Conservation (phyloP, 1,284 basidiomycete genomes). For the Sanghuangporus sanghuang region DNA sequence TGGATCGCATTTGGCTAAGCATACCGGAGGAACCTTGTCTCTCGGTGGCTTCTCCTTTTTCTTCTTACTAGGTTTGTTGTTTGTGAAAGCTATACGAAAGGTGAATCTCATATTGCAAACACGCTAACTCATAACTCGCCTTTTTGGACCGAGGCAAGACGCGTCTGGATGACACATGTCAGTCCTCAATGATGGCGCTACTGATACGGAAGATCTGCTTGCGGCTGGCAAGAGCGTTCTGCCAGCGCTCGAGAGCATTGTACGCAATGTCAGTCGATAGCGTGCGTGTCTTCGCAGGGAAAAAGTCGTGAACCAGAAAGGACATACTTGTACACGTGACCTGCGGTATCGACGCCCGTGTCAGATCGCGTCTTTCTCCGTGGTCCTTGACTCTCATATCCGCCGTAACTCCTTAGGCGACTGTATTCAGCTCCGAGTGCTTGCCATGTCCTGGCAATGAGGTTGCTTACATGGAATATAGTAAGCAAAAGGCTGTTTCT, state of each 20-base stretch:
- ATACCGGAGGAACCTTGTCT: slow-evolving; percentile 11
- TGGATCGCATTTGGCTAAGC: background rate
- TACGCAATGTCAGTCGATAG: background rate
- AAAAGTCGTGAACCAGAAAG: background rate
- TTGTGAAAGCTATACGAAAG: background rate
- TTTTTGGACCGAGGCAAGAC: slow-evolving; percentile 3
- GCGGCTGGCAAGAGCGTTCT: slow-evolving; percentile 5
- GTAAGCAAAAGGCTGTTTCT: slow-evolving; percentile 28
- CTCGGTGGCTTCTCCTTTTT: slow-evolving; percentile 8
- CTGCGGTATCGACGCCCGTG: background rate
- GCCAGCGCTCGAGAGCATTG: slow-evolving; percentile 1
- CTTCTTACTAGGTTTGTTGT: background rate
- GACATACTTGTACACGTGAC: slow-evolving; percentile 5
- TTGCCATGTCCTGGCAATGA: slow-evolving; percentile 27
- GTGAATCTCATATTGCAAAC: background rate
- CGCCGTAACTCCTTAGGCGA: too few species aligned
- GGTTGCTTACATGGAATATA: slow-evolving; percentile 52
- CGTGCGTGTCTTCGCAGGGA: background rate
- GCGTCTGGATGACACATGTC: slow-evolving; percentile 3
- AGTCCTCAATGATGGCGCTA: background rate
- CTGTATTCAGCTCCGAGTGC: background rate
- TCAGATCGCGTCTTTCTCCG: background rate
- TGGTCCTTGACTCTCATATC: background rate
- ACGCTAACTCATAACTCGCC: too few species aligned
- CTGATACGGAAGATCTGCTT: background rate